Evolutionary conservation across 2,329 filamentous ascomycete species (phyloP), one percentile per base, ranked within the genome.

Genomic region (Trichocomaceae sp.): DNA sequence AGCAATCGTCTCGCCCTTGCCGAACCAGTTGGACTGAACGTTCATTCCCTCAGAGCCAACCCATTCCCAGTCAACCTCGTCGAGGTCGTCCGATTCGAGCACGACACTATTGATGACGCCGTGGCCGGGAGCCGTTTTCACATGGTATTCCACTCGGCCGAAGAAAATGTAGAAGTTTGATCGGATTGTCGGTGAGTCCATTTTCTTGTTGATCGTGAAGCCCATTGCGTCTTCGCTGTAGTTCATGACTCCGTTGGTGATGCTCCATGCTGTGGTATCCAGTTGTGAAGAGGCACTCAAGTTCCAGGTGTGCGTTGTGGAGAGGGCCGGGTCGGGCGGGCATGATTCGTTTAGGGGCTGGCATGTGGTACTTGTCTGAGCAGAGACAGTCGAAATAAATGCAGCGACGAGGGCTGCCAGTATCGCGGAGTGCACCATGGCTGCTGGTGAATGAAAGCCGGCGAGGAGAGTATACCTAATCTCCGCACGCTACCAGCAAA

Each of bases 21-120:
- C 90, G 64, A 96, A 99, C 76, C 95, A 99, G 75, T 99, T 97
- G 64, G 86, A 87, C 72, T 97, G 92, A 33, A 74, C 72, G n/a
- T 29, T n/a, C 39, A 57, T 64, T 22, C 64, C 67, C 58, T 73
- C 70, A 49, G 68, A 68, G 48, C 73, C 73, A 20, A 73, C 61
- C 70, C 70, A 72, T 54, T 73, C 71, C 71, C 88, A 92, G 66
- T 96, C 90, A 41, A 95, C 84, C 72, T 95, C 89, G 68, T 95
- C 90, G 13, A 92, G 79, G 63, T 90, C 85, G 62, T 93, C 86
- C 50, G 87, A 92, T 61, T 93, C 79, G 70, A 92, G 79, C 67
- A 95, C 91, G 65, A 95, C 85, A 58, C 87, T 81, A 64, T 85
- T 90, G 63, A 96, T 82, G 59, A 96, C 85, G 50, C 90, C 90